Conservation (phyloP, 2,329 filamentous ascomycete species). For the Lachnellula suecica region DNA sequence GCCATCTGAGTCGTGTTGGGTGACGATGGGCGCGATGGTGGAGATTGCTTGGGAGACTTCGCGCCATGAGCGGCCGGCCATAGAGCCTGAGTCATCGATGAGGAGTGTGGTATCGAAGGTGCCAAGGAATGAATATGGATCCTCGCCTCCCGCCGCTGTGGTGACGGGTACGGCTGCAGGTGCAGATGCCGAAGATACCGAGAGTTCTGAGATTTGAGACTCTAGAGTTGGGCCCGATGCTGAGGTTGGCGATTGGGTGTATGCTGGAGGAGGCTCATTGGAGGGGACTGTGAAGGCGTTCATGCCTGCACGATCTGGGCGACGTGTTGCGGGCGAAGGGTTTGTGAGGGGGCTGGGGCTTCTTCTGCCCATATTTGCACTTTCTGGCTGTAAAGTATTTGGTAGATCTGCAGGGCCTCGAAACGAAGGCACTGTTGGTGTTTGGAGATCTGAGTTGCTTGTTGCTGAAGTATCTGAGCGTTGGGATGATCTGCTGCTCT, state of each 20-base stretch:
- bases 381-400: not conserved
- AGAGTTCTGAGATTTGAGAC: slow-evolving; percentile 9
- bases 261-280: slow-evolving; percentile 33
- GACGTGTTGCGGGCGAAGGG: slow-evolving; percentile 26
- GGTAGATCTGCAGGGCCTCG: slow-evolving; percentile 2
- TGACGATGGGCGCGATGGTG: slow-evolving; percentile 80
- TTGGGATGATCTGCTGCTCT: slow-evolving; percentile 16
- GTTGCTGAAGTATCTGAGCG: slow-evolving; percentile 7
- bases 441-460: not conserved
- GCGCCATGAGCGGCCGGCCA: slow-evolving; percentile 74
- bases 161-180: slow-evolving; percentile 30
- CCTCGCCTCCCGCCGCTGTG: slow-evolving; percentile 48
- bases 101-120: slow-evolving; percentile 87
- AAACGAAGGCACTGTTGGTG: not conserved
- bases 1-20: slow-evolving; percentile 75
- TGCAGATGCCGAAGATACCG: slow-evolving; percentile 33
- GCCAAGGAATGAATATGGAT: slow-evolving; percentile 72
- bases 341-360: slow-evolving; percentile 18
- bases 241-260: slow-evolving; percentile 23
- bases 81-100: slow-evolving; percentile 89
- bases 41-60: slow-evolving; percentile 71
- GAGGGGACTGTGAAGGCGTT: slow-evolving; percentile 30
- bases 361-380: not conserved
- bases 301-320: slow-evolving; percentile 30
- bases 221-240: slow-evolving; percentile 14